Percentiles rank a stretch among this genome's conserved stretches.
phyloP scores from a whole-genome alignment of 1,139 yeast genomes.

The Yamadazyma triangularis region DNA sequence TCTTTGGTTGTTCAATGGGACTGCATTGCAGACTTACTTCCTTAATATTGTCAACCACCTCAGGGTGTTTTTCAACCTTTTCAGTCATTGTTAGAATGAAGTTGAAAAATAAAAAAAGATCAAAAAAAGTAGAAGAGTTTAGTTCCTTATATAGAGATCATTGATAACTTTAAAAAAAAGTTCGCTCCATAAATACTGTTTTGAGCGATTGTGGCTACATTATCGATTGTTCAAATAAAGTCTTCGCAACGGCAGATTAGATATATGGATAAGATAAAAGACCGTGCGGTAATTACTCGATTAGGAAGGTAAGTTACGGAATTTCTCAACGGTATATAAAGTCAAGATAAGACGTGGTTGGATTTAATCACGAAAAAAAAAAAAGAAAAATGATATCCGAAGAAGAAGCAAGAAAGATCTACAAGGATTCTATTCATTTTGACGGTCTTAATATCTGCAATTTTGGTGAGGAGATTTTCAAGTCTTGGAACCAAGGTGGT shows the following conservation, averaged over 20 bases:
- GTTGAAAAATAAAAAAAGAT: neutral
- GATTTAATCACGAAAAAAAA: no score
- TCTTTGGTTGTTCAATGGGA: neutral
- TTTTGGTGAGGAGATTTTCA: conserved; percentile 11
- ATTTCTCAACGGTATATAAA: neutral
- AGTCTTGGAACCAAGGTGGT: conserved; percentile 11
- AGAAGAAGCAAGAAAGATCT: conserved; percentile 9
- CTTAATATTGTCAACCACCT: no score
- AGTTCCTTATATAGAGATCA: no score
- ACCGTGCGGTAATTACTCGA: no score
- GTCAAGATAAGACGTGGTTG: neutral
- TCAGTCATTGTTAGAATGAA: neutral
- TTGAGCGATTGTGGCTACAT: no score
- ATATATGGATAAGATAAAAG: no score
- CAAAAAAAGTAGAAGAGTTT: no score
- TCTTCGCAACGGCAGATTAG: no score
- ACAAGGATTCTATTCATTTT: conserved; percentile 8
- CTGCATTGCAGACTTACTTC: neutral
- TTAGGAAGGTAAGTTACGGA: conserved; percentile 1
- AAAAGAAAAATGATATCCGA: conserved; percentile 9
- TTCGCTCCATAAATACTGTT: no score
- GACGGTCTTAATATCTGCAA: conserved; percentile 12
- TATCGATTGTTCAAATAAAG: no score
- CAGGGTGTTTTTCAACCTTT: no score
- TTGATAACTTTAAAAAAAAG: no score